Conservation (phyloP, 2,329 filamentous ascomycete species). For the Periconia sp. region DNA sequence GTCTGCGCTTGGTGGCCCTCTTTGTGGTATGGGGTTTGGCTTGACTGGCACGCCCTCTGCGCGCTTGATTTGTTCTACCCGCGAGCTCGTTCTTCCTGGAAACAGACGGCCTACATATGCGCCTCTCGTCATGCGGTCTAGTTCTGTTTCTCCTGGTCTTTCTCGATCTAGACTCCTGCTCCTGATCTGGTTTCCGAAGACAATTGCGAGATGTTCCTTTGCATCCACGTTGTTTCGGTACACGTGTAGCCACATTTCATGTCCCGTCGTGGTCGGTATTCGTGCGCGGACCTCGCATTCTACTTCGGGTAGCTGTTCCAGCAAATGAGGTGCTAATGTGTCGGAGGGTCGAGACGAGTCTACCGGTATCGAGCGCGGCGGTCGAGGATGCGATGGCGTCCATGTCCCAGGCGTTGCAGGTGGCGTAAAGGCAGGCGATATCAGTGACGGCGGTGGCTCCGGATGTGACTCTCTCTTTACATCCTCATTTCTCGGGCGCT, state of each 20-base stretch:
- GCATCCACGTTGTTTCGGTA: conserved; percentile 92
- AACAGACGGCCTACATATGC: conserved; percentile 89
- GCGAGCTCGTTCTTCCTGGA: conserved; percentile 81
- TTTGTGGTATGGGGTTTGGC: conserved; percentile 13
- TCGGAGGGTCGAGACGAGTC: conserved; percentile 40
- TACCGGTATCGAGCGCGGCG: conserved; percentile 51
- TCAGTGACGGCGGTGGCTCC: conserved; percentile 48
- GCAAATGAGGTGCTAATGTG: conserved; percentile 70
- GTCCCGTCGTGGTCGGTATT: conserved; percentile 88
- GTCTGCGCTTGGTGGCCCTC: conserved; percentile 8
- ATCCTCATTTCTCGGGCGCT: conserved; percentile 13
- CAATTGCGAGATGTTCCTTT: conserved; percentile 96
- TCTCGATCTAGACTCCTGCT: conserved; percentile 72
- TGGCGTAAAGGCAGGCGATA: conserved; percentile 55
- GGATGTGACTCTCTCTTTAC: conserved; percentile 16
- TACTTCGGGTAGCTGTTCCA: conserved; percentile 81
- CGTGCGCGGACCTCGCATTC: conserved; percentile 92
- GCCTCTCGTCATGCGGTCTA: conserved; percentile 91
- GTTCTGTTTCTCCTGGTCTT: conserved; percentile 78
- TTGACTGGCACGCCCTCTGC: conserved; percentile 40
- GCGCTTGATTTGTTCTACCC: conserved; percentile 60
- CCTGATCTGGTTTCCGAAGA: conserved; percentile 88
- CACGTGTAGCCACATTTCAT: conserved; percentile 96
- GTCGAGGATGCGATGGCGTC: conserved; percentile 42
- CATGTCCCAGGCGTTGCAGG: conserved; percentile 42